Evolutionary conservation across 257 asterid species (phyloP), one percentile per base, ranked within the genome.

Genomic region (Echium plantagineum): DNA sequence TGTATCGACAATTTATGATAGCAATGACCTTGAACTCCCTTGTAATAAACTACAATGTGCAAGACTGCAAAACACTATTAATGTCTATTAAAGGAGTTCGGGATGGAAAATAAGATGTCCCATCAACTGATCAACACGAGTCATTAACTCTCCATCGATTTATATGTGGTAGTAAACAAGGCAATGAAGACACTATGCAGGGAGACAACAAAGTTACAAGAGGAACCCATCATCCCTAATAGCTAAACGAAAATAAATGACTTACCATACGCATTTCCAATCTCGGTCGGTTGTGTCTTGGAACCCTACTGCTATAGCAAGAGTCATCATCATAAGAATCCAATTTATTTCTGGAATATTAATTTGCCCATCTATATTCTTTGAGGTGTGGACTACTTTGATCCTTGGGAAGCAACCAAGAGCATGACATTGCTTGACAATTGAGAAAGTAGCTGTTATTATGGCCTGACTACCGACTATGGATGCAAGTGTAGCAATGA

Each of bases 231-330:
- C 42, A 61, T 38, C 19, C 51, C 63, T 21, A 13, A 42, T 18
- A 54, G 57, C 66, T 49, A 42, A 7, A 35, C 13, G 46, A 7
- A 1, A 35, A 35, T 56, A 9, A 51, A 42, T 28, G 65, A 72
- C 78, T 67, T 68, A 78, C 90, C 90, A 69, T 83, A 83, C 15
- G 90, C 90, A 70, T 83, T 80, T 48, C 90, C 90, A 52, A 83
- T 80, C 52, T 62, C 66, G 65, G 75, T 62, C 66, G 65, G 75
- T 80, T 61, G 79, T 76, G 63, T 83, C 85, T 4, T 53, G 81
- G 72, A 83, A 83, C 48, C 89, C 89, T 60, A 79, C 24, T 26
- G 86, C 81, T 57, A 83, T 57, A 57, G 74, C 70, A 55, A 83
- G 84, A 66, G 85, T 78, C 46, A 80, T 76, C 63, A 80, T 63